Conservation (phyloP, 2,329 filamentous ascomycete species). For the Diaporthe longicolla region DNA sequence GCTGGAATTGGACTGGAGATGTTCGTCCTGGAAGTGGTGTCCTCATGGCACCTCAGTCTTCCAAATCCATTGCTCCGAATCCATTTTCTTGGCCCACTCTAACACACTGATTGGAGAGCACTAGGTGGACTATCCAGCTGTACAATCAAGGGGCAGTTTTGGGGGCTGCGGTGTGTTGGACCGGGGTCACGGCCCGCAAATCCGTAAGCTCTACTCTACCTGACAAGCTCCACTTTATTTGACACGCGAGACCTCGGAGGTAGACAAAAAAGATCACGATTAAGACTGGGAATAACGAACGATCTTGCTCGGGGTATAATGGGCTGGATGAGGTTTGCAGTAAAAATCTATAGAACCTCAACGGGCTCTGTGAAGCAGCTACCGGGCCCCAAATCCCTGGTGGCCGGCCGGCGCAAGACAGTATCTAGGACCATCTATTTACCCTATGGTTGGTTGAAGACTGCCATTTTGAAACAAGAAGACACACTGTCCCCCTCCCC, state of each 20-base stretch:
- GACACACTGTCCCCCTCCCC: neutral
- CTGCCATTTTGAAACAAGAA: neutral
- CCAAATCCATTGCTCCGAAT: neutral
- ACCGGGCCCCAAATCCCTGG: neutral
- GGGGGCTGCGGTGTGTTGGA: neutral
- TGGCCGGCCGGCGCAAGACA: neutral
- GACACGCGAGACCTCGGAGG: neutral
- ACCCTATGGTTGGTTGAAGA: constrained; percentile 8
- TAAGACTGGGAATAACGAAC: neutral
- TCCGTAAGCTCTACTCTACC: neutral
- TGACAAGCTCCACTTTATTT: neutral
- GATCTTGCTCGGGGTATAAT: neutral
- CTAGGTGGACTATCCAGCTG: neutral
- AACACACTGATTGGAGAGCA: neutral
- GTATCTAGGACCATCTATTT: constrained; percentile 20
- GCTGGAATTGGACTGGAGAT: constrained; percentile 4
- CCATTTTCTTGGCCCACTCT: neutral
- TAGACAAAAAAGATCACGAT: neutral
- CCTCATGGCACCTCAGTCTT: neutral
- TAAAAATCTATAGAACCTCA: constrained; percentile 12
- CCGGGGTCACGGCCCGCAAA: neutral
- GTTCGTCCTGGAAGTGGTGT: neutral
- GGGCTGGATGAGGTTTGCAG: constrained; percentile 5
- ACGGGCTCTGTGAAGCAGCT: neutral
- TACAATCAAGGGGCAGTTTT: neutral